Conservation (phyloP, 352 stramenopile genomes). For the Hyaloperonospora arabidopsidis region DNA sequence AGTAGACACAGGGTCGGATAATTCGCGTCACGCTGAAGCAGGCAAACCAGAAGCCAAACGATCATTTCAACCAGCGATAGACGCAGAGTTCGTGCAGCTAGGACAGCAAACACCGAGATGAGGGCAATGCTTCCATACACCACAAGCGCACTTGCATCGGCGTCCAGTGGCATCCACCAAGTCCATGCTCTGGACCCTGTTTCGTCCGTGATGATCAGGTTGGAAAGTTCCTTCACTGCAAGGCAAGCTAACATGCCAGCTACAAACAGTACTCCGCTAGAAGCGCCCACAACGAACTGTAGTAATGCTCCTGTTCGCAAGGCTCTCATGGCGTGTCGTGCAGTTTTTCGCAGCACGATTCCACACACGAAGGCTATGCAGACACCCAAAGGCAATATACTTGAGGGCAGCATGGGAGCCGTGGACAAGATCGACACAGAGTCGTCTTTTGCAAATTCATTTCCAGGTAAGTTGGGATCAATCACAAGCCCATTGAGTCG, state of each 20-base stretch:
- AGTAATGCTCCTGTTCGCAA: constrained; percentile 4
- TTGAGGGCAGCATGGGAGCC: constrained; percentile 31
- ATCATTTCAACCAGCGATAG: constrained; percentile 35
- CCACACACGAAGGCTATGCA: constrained; percentile 35
- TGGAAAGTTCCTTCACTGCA: constrained; percentile 20
- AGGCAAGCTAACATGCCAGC: constrained; percentile 22
- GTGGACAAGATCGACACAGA: constrained; percentile 79
- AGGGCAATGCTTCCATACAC: constrained; percentile 35
- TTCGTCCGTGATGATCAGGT: constrained; percentile 5
- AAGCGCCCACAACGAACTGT: constrained; percentile 7
- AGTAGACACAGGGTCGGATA: constrained; percentile 53
- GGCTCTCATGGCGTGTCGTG: not conserved
- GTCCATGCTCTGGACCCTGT: constrained; percentile 2
- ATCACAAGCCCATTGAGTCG: constrained; percentile 55
- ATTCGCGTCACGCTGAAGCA: constrained; percentile 56
- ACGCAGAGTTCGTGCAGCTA: constrained; percentile 5
- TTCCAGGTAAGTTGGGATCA: constrained; percentile 39
- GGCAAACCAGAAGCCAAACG: constrained; percentile 48
- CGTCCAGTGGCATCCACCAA: constrained; percentile 15
- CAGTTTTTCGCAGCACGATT: constrained; percentile 29
- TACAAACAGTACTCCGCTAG: constrained; percentile 21
- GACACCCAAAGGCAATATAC: constrained; percentile 17
- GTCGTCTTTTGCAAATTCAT: constrained; percentile 70
- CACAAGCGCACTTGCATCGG: constrained; percentile 35
- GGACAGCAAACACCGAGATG: constrained; percentile 12